Percentiles rank a stretch among this genome's conserved stretches.
Conservation (phyloP, 208 protist genomes). For the Leishmania gerbilli region DNA sequence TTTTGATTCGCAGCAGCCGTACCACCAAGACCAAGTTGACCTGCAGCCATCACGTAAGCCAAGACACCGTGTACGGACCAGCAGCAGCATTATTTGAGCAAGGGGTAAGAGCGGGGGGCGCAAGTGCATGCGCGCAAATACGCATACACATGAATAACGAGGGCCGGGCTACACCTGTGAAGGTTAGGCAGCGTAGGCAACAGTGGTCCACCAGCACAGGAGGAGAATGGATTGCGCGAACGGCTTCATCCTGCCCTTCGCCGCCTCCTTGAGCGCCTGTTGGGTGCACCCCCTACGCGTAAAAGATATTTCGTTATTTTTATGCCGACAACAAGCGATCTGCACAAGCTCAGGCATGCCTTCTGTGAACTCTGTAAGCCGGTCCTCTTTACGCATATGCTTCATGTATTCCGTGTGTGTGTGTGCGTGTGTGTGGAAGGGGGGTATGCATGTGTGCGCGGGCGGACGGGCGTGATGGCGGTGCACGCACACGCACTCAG, state of each 20-base stretch:
- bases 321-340: background rate
- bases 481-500: background rate
- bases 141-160: background rate
- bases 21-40: background rate
- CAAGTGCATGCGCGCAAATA: background rate
- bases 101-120: background rate
- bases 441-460: background rate
- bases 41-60: background rate
- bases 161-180: background rate
- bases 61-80: background rate
- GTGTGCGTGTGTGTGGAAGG: background rate
- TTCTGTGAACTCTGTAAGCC: background rate
- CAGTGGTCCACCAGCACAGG: background rate
- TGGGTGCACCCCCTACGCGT: background rate
- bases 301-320: no score
- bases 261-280: background rate
- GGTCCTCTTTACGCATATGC: background rate
- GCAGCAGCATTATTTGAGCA: background rate
- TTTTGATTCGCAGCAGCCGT: background rate
- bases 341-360: background rate
- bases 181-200: background rate
- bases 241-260: background rate
- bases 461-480: background rate
- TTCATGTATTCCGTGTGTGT: background rate
- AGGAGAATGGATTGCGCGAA: background rate